Evolutionary conservation across 768 basidiomycete species (phyloP), one percentile per base, ranked within the genome.

Genomic region (Tylopilus plumbeoviolaceoides): DNA sequence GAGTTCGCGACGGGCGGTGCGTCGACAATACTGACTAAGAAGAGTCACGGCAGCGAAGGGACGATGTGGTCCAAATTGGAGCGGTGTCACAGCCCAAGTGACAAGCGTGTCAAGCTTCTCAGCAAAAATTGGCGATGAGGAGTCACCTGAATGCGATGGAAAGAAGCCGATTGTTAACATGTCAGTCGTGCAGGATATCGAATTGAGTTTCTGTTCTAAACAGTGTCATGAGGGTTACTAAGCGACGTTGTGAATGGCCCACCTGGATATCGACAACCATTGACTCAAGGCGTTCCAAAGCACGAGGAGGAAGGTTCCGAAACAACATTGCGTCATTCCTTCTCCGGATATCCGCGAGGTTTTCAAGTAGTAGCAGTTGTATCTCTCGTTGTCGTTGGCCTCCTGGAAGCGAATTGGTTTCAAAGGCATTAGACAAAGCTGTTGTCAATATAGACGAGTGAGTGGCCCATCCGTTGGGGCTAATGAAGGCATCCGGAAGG

Each of bases 261-360:
- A 74, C 78, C 63, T 78, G 78, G 48, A 81, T 77, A 56, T 81
- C 79, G 9, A 72, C 67, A 36, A 82, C 84, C 31, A 85, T 83
- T 21, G 82, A 81, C 3, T 81, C 81, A 15, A 89, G 74, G 30
- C 76, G 74, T 28, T 80, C 81, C 11, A 83, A 76, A 8, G 76
- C 77, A 28, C 83, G 81, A 0, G 80, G 75, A 33, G 87, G 84
- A 9, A 85, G 75, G 57, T 81, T 81, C 40, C 77, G 76, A 55
- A 92, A 90, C 30, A 87, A 67, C 78, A 92, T 83, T 2, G 87
- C 87, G 54, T 93, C 88, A 54, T 93, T 94, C 50, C 93, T 78
- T 48, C 78, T 74, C 56, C 79, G 83, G 23, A 93, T 81, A 60
- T 89, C 87, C n/a, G 72, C 70, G 43, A 89, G 77, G 51, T 84